Conservation (phyloP, 371 early-diverging fungal species). For the Zopfochytrium polystomum region DNA sequence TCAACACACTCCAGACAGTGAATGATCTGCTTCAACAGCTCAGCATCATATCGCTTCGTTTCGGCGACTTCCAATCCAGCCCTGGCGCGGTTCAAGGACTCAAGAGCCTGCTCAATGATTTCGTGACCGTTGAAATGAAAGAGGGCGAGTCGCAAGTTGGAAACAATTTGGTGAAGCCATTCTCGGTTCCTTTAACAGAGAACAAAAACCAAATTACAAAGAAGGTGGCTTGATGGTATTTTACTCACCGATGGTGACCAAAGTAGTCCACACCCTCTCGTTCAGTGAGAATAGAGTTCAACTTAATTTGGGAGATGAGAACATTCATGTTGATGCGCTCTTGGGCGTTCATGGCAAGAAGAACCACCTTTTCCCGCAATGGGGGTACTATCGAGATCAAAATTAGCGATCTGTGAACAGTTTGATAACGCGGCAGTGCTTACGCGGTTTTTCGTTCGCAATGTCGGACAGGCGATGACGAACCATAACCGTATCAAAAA, state of each 20-base stretch:
- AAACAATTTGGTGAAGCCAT: conserved; percentile 54
- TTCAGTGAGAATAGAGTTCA: conserved; percentile 59
- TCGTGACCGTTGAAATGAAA: conserved; percentile 58
- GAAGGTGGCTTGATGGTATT: neutral
- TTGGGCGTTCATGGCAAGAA: conserved; percentile 56
- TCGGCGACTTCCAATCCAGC: conserved; percentile 5
- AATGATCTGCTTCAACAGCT: conserved; percentile 6
- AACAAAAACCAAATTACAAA: neutral
- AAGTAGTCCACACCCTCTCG: conserved; percentile 58
- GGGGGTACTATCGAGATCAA: conserved; percentile 50
- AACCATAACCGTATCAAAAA: conserved; percentile 64
- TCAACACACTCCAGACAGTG: conserved; percentile 1
- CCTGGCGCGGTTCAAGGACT: conserved; percentile 6
- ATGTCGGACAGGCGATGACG: conserved; percentile 59
- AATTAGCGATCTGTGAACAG: neutral
- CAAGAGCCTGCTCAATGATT: conserved; percentile 32
- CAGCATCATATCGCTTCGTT: conserved; percentile 10
- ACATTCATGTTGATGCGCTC: conserved; percentile 66
- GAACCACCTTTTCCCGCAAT: conserved; percentile 50
- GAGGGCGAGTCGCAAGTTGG: conserved; percentile 61
- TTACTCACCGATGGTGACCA: conserved; percentile 47
- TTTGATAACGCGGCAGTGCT: neutral
- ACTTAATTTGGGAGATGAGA: conserved; percentile 58
- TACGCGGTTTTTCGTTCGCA: conserved; percentile 49
- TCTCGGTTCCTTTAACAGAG: conserved; percentile 45